Percentiles rank a stretch among this genome's conserved stretches.
phyloP scores from a whole-genome alignment of 2,329 filamentous ascomycete species.

The Aspergillus ochraceus region DNA sequence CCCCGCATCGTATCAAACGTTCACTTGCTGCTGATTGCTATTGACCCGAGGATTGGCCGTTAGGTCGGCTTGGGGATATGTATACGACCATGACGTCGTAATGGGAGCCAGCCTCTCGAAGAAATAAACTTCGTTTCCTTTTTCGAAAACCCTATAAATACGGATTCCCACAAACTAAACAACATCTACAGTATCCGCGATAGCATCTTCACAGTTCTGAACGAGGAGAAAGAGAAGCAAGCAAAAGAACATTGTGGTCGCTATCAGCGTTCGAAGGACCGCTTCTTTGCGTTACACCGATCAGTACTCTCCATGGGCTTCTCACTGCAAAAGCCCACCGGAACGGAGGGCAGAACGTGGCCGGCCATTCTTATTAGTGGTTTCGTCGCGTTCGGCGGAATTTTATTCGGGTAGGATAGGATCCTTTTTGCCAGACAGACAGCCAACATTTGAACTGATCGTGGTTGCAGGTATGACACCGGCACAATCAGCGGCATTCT shows the following conservation, averaged over 20 bases:
- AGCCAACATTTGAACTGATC: neutral
- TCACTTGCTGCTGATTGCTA: no score
- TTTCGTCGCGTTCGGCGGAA: constrained; percentile 60
- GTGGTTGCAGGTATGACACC: constrained; percentile 47
- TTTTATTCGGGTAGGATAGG: constrained; percentile 54
- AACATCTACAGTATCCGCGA: constrained; percentile 5
- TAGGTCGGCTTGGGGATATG: no score
- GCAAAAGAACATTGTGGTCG: neutral
- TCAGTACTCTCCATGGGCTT: constrained; percentile 38
- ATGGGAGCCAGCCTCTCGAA: no score
- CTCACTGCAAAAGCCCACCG: constrained; percentile 46
- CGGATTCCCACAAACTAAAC: no score
- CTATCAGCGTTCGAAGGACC: neutral
- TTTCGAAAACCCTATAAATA: no score
- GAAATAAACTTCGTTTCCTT: no score
- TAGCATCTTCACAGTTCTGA: constrained; percentile 55
- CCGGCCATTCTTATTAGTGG: constrained; percentile 56
- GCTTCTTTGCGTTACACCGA: neutral
- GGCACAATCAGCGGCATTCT: constrained; percentile 56
- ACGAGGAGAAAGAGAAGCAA: no score
- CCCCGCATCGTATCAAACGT: no score
- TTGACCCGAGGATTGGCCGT: no score
- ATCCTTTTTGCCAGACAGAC: neutral
- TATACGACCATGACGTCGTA: no score
- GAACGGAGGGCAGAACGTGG: constrained; percentile 47